Evolutionary conservation across 225 moss, liverwort and hornwort genomes (phyloP), one percentile per base, ranked within the genome.

Genomic region (Marchantia paleacea): DNA sequence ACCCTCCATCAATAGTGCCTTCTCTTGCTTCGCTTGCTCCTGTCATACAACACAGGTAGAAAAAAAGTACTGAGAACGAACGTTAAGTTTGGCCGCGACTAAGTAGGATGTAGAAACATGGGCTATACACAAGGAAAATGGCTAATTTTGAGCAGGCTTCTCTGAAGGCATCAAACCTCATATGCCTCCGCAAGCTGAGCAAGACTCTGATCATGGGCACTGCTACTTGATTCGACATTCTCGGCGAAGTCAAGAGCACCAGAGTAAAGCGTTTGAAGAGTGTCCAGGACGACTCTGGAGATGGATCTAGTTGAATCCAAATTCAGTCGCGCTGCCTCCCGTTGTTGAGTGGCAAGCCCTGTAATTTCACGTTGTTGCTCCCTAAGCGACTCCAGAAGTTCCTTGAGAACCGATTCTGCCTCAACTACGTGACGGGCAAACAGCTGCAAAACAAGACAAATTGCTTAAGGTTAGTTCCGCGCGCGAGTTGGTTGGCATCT

Each of bases 1-100:
- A 60, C 83, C 86, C 80, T 91, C 88, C 87, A 94, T 70, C 12
- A 97, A 83, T 73, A 86, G 67, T 76, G 79, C 85, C 73, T 92
- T 87, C 69, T 97, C 97, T 61, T 87, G 83, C 78, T 71, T 89
- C 19, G 97, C 89, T 84, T 93, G 92, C 54, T 91, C 89, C 97
- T 96, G 87, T 52, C 22, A 61, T 60, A 22, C 9, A 12, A 29
- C 20, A 55, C 30, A 47, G 29, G 26, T 13, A 70, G 28, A 8
- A 18, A 8, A 18, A 16, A 13, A 16, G 16, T 31, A 1, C 31
- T 18, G 48, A 29, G 22, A 24, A 70, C 28, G 78, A 39, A 20
- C 6, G 29, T n/a, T 76, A 61, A 52, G 20, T 3, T 1, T 58
- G 57, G 13, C 20, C 15, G 20, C 57, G 6, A 58, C 57, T 13